These are phyloP conservation scores for Epichloe bromicola DNA, from an alignment of 2,329 filamentous ascomycete genomes.

Conservation along the genomic window DNA sequence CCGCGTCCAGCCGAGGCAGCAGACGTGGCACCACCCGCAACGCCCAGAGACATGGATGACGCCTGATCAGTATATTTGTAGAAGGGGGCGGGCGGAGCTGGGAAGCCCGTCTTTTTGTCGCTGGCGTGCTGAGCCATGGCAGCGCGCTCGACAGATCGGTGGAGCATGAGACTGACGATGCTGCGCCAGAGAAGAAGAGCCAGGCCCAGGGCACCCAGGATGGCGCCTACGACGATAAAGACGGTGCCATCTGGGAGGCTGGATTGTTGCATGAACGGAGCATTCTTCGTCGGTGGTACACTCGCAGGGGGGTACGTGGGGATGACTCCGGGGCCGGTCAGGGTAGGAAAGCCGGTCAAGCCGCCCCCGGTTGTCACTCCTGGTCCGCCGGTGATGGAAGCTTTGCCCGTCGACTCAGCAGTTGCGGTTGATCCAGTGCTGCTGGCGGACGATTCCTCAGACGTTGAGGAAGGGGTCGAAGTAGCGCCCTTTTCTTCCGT, in stretches of 20 bases:
- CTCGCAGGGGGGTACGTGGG: conserved; percentile 56
- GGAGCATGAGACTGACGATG: conserved; percentile 79
- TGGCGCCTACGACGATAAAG: conserved; percentile 87
- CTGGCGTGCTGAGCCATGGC: conserved; percentile 59
- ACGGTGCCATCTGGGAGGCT: conserved; percentile 81
- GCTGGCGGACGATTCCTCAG: conserved; percentile 10
- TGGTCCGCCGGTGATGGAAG: conserved; percentile 10
- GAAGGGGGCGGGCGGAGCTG: conserved; percentile 42
- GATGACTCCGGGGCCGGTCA: conserved; percentile 26
- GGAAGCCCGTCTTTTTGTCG: conserved; percentile 57
- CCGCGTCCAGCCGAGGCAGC: conserved; percentile 32
- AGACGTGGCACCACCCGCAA: conserved; percentile 14
- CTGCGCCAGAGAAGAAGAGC: conserved; percentile 80
- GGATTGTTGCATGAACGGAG: conserved; percentile 86
- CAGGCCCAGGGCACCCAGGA: conserved; percentile 69
- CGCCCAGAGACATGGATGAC: conserved; percentile 37
- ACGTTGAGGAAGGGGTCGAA: background rate
- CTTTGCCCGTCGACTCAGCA: conserved; percentile 6
- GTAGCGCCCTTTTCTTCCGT: conserved; percentile 6
- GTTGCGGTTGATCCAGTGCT: conserved; percentile 6
- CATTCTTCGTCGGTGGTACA: conserved; percentile 70
- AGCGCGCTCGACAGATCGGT: conserved; percentile 78
- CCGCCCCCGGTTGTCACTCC: conserved; percentile 11
- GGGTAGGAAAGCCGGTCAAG: conserved; percentile 26
- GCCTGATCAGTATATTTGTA: conserved; percentile 52